Base-by-base conservation (phyloP, 495 filamentous ascomycete species). In the Peziza echinospora region DNA sequence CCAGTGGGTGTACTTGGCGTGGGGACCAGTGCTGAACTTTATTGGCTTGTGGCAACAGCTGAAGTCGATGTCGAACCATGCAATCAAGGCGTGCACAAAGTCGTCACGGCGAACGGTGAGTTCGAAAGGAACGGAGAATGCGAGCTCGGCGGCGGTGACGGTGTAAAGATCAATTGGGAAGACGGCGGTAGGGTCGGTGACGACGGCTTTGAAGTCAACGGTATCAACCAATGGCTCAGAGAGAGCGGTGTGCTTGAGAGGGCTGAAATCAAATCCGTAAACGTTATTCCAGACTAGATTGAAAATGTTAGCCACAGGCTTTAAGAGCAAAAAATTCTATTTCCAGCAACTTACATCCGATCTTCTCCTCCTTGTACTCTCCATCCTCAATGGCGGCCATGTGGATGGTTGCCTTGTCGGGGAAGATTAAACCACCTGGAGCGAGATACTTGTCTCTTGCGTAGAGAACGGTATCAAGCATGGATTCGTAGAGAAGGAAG, bases 231-330 rank as follows among this genome's bases (percentile, higher is more conserved):
- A 75, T 5, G 77, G 77, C 56, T 94, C 85, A 43, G 78, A 79
- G 57, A 89, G 73, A 48, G 84, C 84, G 44, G 76, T 82, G 48
- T 73, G 64, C 63, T 84, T 80, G 71, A 97, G 82, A 19, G 85
- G 83, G 49, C 75, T 77, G 68, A 89, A 93, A 66, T 99, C 77
- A 63, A 99, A 99, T 46, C 89, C 89, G 63, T 93, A 99, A 10
- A 99, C 86, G 52, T 94, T 91, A 60, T 91, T 81, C 89, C 89
- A 99, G 70, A 91, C 79, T 83, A 55, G n/a, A n/a, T n/a, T n/a
- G 50, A 49, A 24, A 22, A 10, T 24, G 37, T 22, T 7, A 37
- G 24, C 51, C 1, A 41, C 24, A 22, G 30, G 5, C 21, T 34
- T 19, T 11, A 9, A 8, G 0, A 24, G 9, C 42, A 9, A 11